Evolutionary conservation across 768 basidiomycete species (phyloP), one percentile per base, ranked within the genome.

Genomic region (Tylopilus subfusipes): DNA sequence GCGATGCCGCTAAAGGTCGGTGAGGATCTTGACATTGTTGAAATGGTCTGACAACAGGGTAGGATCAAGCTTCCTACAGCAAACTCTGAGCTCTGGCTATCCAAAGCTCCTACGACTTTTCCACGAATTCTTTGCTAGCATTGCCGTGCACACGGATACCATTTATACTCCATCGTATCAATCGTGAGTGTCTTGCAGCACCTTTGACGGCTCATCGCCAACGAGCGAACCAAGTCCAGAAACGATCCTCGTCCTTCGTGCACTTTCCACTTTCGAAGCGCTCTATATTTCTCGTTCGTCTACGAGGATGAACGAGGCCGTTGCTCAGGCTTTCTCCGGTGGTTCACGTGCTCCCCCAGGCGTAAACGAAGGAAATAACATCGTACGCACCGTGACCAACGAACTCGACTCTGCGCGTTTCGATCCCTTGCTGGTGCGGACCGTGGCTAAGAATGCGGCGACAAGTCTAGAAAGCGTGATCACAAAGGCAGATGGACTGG

Each of bases 71-170:
- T 98, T 98, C 70, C 71, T 98, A 12, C 94, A 98, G 61, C 93
- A 95, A 63, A 90, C 91, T 5, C 74, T 99, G 38, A 85, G 86
- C 60, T 76, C 83, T 2, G 89, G 90, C 18, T 98, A 98, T 72
- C 93, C 95, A 4, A 82, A 83, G 46, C 76, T 99, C 3, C 69
- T 99, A 10, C 82, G 97, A 11, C 79, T 98, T 2, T 95, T 99
- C 72, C 97, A 99, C 52, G 93, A 94, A 38, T 97, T 99, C 73
- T 99, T 99, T 68, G 84, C 88, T 29, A 94, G 94, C 68, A 93
- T 98, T 49, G 85, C 93, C 3, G 88, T 96, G 12, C 91, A 98
- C 66, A 97, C 97, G 2, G 96, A 98, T 65, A 98, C 97, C 0
- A 75, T 90, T 7, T 98, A 98, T 68, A 86, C 83, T 0, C 82